phyloP scores from a whole-genome alignment of 176 grass and related monocot species.

The Chloris gayana region DNA sequence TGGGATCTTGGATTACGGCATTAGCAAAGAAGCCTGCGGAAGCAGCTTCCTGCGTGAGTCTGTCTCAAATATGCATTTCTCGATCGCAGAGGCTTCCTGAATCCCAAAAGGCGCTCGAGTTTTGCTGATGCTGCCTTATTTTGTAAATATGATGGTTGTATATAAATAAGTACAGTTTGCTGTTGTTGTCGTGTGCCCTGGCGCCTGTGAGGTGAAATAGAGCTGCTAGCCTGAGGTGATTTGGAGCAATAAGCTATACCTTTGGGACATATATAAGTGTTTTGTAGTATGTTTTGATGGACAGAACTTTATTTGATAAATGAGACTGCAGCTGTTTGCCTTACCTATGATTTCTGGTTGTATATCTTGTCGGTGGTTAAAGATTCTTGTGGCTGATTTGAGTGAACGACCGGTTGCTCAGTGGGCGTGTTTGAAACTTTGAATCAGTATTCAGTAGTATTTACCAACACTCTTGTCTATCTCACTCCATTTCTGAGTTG shows the following conservation, averaged over 20 bases:
- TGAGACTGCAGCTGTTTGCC: neutral
- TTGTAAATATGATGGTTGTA: conserved; percentile 50
- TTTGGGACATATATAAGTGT: conserved; percentile 18
- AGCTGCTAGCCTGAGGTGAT: conserved; percentile 27
- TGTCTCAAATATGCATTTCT: conserved; percentile 58
- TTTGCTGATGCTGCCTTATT: neutral
- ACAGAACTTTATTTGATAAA: conserved; percentile 13
- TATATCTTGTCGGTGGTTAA: neutral
- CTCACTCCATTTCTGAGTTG: too few species aligned
- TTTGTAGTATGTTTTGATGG: conserved; percentile 35
- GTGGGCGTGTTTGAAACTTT: neutral
- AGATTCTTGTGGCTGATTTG: neutral
- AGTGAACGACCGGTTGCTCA: neutral
- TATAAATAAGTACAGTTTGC: conserved; percentile 59
- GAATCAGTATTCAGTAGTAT: neutral
- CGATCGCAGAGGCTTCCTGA: conserved; percentile 60
- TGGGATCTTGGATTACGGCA: conserved; percentile 47
- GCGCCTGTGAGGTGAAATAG: neutral
- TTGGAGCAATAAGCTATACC: conserved; percentile 20
- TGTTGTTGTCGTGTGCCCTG: neutral
- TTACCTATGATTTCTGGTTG: neutral
- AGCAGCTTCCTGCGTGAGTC: conserved; percentile 65
- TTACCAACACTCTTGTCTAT: too few species aligned
- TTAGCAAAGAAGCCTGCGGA: conserved; percentile 59
- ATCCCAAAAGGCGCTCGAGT: conserved; percentile 31